Base-by-base conservation (phyloP, 371 early-diverging fungal species). In the Lichtheimia hyalospora region DNA sequence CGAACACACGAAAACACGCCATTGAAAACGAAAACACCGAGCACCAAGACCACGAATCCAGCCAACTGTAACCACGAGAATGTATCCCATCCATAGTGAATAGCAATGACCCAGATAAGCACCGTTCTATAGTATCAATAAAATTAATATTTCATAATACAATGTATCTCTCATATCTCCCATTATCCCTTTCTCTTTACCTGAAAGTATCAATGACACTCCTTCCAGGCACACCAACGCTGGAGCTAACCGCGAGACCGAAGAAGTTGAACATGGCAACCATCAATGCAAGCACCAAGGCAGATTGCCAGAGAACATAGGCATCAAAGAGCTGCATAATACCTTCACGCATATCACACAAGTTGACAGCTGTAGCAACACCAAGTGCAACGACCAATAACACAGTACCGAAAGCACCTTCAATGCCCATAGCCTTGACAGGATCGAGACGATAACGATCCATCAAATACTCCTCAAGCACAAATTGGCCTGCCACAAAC, bases 191-290 rank as follows among this genome's bases (percentile, higher is more conserved):
- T 34, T 10, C 6, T 5, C 5, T 16, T 55, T 72, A 77, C 78
- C 78, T 74, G 15, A 71, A 57, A 21, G 71, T 58, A 61, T 78
- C 78, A 56, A 78, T 66, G 50, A 71, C 64, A 40, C 78, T 74
- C 14, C 75, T 59, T 18, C 78, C 78, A 18, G 75, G 71, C n/a
- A 73, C 66, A 39, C 75, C 78, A 24, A 78, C 66, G 4, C 62
- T 44, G 0, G 78, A 61, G 49, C 75, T 72, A 3, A 78, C 71
- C 5, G 73, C 71, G 52, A 78, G 64, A 3, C 78, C 75, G 52
- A 78, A 74, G 46, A 78, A 74, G 59, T 78, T 78, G 59, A 78
- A 78, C 25, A 73, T 54, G 39, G 78, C 74, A 0, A 78, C 78
- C 71, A 78, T 65, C 16, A 73, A 50, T 7, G 78, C 63, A 34